Base-by-base conservation (phyloP, 805 yeast species). In the Yarrowia osloensis region DNA sequence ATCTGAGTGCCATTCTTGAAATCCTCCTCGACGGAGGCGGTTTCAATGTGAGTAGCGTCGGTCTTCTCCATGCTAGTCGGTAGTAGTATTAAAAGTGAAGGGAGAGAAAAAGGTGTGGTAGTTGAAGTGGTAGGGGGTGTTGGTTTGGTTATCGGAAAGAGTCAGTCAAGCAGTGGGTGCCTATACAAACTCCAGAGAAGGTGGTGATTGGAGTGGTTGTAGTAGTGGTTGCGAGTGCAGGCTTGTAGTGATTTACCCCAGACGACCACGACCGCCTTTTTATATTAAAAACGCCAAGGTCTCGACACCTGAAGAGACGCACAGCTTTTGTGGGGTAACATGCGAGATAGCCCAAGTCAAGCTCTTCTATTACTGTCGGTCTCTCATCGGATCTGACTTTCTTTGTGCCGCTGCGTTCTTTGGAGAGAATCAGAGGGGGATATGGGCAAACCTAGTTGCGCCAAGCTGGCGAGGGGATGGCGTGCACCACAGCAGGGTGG, bases 181-280 rank as follows among this genome's bases (percentile, higher is more conserved):
- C 44, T 40, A 40, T 40, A 40, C 47, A 24, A 35, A 15, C 49
- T 44, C 49, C 49, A 46, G 29, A 42, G 49, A 9, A n/a, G n/a
- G 29, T 46, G 21, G 21, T 44, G 17, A 28, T 8, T 28, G 31
- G 31, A 28, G 31, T 28, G 31, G 61, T n/a, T n/a, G n/a, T 35
- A 35, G 29, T 29, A 35, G 42, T 52, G 42, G 33, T 22, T 54
- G 22, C 29, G 6, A 22, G 59, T 22, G 62, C 62, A 35, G 62
- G 62, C 46, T 54, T 54, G 44, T 54, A 54, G 62, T 54, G 31
- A 54, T 37, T 54, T 54, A 54, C 62, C 62, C 46, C 62, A 54
- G 62, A 54, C 35, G 44, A 17, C n/a, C 29, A 24, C 3, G 47
- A 19, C 62, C 44, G n/a, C n/a, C n/a, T n/a, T 54, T 54, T 24